A percentile compares a stretch with the other conserved stretches of the same genome.
Evolutionary conservation across 75 land plant species (phyloP).

Genomic region (Pinus tabuliformis): DNA sequence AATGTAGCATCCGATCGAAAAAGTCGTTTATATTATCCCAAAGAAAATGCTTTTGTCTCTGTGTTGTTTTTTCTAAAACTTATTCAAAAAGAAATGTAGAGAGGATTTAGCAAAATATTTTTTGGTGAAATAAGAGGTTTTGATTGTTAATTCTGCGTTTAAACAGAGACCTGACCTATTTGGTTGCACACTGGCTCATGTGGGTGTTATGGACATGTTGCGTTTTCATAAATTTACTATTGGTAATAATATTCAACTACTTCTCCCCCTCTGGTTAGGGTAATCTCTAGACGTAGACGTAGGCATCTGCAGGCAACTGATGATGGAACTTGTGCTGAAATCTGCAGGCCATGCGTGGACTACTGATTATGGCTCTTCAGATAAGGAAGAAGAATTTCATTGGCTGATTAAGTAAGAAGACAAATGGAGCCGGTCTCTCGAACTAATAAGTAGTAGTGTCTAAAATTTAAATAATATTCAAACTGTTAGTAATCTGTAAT

Average conservation of each 20-base stretch:
- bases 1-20: background rate
- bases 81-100: background rate
- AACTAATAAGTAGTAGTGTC: no score
- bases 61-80: background rate
- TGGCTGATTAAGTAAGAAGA: constrained; percentile 89
- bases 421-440: no score
- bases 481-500: background rate
- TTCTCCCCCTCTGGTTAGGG: background rate
- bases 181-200: constrained; percentile 98
- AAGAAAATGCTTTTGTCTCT: background rate
- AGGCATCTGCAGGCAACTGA: background rate
- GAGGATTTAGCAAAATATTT: background rate
- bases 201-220: constrained; percentile 99
- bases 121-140: background rate
- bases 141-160: background rate
- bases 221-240: constrained; percentile 97
- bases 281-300: background rate
- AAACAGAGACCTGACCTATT: constrained; percentile 95
- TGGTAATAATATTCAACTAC: constrained; percentile 31
- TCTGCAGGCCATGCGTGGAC: constrained; percentile 96
- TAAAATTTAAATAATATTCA: no score
- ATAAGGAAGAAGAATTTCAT: constrained; percentile 86
- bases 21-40: background rate
- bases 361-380: constrained; percentile 95
- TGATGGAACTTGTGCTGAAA: no score